phyloP scores from a whole-genome alignment of 2,329 filamentous ascomycete genomes.

The Aspergillus pseudotamarii region DNA sequence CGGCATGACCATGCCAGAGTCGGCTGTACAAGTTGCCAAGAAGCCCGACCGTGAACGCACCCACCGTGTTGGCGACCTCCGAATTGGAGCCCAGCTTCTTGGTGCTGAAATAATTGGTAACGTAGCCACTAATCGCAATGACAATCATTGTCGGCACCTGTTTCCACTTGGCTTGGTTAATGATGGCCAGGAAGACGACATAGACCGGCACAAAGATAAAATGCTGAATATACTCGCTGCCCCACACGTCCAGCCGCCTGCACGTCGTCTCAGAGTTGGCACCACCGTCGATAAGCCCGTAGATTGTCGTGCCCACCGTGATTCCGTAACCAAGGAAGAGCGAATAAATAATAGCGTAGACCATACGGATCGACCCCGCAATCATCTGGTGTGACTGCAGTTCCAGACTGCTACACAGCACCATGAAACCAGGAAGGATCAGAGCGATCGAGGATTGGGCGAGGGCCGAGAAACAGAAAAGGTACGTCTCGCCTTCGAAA shows the following conservation, averaged over 20 bases:
- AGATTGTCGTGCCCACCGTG: conserved; percentile 66
- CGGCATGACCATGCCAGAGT: conserved; percentile 72
- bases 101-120: conserved; percentile 74
- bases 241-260: conserved; percentile 30
- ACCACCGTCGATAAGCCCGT: conserved; percentile 60
- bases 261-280: conserved; percentile 54
- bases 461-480: conserved; percentile 72
- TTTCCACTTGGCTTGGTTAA: conserved; percentile 79
- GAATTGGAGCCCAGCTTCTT: conserved; percentile 68
- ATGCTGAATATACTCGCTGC: conserved; percentile 48
- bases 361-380: conserved; percentile 71
- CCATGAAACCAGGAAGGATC: conserved; percentile 71
- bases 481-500: conserved; percentile 22
- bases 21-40: conserved; percentile 77
- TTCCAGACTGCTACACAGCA: conserved; percentile 64
- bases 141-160: conserved; percentile 74
- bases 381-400: conserved; percentile 71
- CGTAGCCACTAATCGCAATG: conserved; percentile 72
- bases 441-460: conserved; percentile 73
- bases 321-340: conserved; percentile 74
- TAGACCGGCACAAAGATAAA: conserved; percentile 75
- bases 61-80: conserved; percentile 75
- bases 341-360: conserved; percentile 74
- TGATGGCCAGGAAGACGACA: conserved; percentile 71
- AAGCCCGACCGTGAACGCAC: conserved; percentile 73